Evolutionary conservation across 306 rosid species (phyloP), one percentile per base, ranked within the genome.

Genomic region (Carpinus viminea): DNA sequence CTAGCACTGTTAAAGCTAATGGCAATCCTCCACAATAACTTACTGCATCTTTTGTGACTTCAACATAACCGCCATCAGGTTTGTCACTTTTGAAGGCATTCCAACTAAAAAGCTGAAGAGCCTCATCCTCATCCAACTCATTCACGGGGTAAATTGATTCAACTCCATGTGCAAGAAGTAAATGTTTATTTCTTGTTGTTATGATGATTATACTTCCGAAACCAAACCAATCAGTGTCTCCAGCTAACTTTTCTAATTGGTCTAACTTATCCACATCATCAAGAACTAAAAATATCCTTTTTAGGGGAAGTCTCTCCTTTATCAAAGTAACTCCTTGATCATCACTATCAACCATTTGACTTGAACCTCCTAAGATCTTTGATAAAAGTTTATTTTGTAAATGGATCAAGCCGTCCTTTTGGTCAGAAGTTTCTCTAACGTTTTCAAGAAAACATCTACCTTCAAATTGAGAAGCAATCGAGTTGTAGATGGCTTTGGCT

Each of bases 401-500:
- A 3, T 5, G 3, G 59, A 18, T 2, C 0, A 54, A 2, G 5
- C 59, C 59, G 21, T 2, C n/a, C 8, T 54, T 6, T 11, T 15
- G 5, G 8, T 5, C 5, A 1, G 59, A 54, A 54, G 21, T 54
- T 54, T 53, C 59, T 54, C 59, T 54, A 16, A 54, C 2, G 12
- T 54, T 17, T 54, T 15, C 8, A 54, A 54, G 59, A 17, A 54
- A 54, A 54, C 59, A 17, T 4, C 10, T 17, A 54, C 8, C 59
- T 54, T 54, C 59, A 54, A 54, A 54, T 54, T 5, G 24, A 7
- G n/a, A 54, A 3, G 50, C 38, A 12, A 74, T 52, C n/a, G 7
- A 38, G 9, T 80, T 64, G 2, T 3, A 86, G 11, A 77, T 26
- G 26, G 54, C 78, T 78, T 20, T 83, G 36, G 85, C 83, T 21